Conservation (phyloP, 345 rosid species). For the Eucalyptus microcorys region DNA sequence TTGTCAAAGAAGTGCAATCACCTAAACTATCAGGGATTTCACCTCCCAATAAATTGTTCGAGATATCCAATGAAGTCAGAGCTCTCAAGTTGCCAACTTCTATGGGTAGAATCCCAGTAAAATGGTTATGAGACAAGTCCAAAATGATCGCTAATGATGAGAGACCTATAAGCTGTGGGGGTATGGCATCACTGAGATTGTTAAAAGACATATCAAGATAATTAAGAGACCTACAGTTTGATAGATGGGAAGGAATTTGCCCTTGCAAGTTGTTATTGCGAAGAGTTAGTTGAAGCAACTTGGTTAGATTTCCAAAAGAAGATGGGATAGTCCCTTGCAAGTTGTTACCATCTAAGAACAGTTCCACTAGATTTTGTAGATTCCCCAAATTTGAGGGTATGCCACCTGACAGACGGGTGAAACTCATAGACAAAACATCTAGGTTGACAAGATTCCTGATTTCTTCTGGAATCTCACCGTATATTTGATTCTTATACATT, state of each 20-base stretch:
- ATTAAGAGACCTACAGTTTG: rapidly evolving
- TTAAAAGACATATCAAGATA: rapidly evolving
- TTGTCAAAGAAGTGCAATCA: not conserved
- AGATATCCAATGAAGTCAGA: rapidly evolving
- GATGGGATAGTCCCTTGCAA: not conserved
- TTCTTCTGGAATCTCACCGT: not conserved
- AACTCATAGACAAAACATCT: rapidly evolving
- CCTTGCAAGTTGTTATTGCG: rapidly evolving
- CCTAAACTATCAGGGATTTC: not conserved
- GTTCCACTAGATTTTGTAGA: rapidly evolving
- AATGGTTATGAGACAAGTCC: not conserved
- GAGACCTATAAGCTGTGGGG: not conserved
- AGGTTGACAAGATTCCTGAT: not conserved
- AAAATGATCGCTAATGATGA: not conserved
- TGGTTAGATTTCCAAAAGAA: not conserved
- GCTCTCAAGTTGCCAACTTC: not conserved
- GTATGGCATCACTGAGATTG: not conserved
- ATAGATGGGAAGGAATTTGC: not conserved
- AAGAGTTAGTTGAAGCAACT: rapidly evolving
- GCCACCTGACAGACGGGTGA: rapidly evolving
- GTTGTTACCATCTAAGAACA: rapidly evolving
- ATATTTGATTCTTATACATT: rapidly evolving
- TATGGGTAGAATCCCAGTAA: not conserved
- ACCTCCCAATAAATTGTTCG: not conserved
- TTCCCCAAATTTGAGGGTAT: not conserved